Evolutionary conservation across 768 basidiomycete genomes (phyloP).

Genomic region (Trametes maxima): DNA sequence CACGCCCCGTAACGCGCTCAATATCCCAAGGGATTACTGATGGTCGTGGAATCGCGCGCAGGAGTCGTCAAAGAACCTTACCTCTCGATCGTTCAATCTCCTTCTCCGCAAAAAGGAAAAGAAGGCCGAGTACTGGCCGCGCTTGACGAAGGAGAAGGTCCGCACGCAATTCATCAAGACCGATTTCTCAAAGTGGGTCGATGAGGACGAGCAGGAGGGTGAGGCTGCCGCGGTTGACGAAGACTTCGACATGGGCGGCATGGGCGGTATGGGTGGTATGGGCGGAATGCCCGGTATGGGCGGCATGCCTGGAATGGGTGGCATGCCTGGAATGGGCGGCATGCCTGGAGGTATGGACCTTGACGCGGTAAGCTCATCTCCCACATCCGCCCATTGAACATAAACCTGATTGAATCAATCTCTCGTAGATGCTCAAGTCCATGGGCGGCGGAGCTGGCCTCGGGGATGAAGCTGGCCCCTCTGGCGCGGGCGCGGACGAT

Average conservation of each 20-base stretch:
- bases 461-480: conserved; percentile 22
- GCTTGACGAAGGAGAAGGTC: conserved; percentile 86
- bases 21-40: not conserved
- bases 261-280: conserved; percentile 44
- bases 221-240: conserved; percentile 46
- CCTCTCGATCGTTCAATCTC: conserved; percentile 65
- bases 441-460: conserved; percentile 34
- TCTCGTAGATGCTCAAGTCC: conserved; percentile 44
- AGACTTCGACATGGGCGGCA: conserved; percentile 41
- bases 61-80: conserved; percentile 62
- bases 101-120: conserved; percentile 81
- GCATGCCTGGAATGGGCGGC: conserved; percentile 51
- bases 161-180: conserved; percentile 88
- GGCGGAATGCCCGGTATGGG: conserved; percentile 39
- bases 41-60: conserved; percentile 29
- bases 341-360: conserved; percentile 67
- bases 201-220: conserved; percentile 94
- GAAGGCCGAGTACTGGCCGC: conserved; percentile 85
- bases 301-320: conserved; percentile 48
- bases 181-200: conserved; percentile 94
- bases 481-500: conserved; percentile 37
- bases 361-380: conserved; percentile 48
- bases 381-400: not conserved
- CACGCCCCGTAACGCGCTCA: not conserved
- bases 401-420: not conserved